Conservation (phyloP, 163 green algal species). For the Coccomyxa subellipsoidea region DNA sequence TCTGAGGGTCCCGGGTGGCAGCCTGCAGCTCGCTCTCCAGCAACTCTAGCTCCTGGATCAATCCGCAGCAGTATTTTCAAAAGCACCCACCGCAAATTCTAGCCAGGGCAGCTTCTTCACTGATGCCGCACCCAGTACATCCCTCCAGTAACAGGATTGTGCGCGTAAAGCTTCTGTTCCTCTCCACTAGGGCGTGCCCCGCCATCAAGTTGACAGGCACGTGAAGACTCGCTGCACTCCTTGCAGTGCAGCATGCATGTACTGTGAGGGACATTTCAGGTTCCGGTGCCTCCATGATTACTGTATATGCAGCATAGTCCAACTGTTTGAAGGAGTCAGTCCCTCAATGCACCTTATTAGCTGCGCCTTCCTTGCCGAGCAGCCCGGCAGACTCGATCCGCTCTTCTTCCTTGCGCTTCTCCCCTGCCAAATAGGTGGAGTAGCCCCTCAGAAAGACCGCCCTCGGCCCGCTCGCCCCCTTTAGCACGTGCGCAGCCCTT, state of each 20-base stretch:
- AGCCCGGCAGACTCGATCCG: slow-evolving; percentile 48
- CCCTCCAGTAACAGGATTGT: too few relatives aligned
- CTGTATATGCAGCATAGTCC: too few relatives aligned
- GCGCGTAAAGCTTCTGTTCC: too few relatives aligned
- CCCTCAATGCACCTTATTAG: slow-evolving; percentile 32
- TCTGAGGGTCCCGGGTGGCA: background rate
- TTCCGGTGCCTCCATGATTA: too few relatives aligned
- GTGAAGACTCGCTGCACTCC: too few relatives aligned
- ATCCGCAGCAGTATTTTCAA: background rate
- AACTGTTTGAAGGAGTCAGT: too few relatives aligned
- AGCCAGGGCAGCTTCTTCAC: background rate
- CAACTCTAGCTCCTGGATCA: slow-evolving; percentile 43
- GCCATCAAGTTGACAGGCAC: too few relatives aligned
- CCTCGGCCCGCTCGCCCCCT: slow-evolving; percentile 18
- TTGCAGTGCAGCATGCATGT: too few relatives aligned
- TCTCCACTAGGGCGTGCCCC: too few relatives aligned
- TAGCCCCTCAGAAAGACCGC: slow-evolving; percentile 74
- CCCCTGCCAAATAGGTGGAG: slow-evolving; percentile 71
- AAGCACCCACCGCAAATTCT: too few relatives aligned
- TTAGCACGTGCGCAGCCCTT: slow-evolving; percentile 52
- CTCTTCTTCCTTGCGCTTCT: slow-evolving; percentile 73
- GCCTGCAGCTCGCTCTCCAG: slow-evolving; percentile 44
- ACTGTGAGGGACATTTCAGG: too few relatives aligned
- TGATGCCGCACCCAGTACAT: too few relatives aligned
- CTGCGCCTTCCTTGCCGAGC: slow-evolving; percentile 34